phyloP scores from a whole-genome alignment of 768 basidiomycete species.

The Cyclocybe aegerita region DNA sequence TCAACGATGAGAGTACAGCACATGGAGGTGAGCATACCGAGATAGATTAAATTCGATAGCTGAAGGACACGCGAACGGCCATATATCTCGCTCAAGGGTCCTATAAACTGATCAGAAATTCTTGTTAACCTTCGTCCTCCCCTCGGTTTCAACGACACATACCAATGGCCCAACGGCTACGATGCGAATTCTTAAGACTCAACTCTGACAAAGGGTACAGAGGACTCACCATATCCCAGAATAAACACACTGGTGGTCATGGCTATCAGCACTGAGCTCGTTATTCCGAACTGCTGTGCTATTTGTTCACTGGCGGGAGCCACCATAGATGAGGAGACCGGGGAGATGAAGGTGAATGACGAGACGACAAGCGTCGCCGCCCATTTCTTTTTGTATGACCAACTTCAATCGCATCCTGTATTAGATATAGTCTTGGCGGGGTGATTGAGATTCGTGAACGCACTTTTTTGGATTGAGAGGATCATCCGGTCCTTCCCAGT shows the following conservation, averaged over 20 bases:
- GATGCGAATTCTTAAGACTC: not conserved
- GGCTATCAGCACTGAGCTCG: slow-evolving; percentile 43
- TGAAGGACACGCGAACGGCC: slow-evolving; percentile 66
- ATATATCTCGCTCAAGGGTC: slow-evolving; percentile 71
- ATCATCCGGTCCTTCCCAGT: slow-evolving; percentile 66
- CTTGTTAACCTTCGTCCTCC: not conserved
- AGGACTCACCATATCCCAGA: slow-evolving; percentile 52
- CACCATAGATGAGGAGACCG: slow-evolving; percentile 73
- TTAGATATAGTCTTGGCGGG: too few relatives aligned
- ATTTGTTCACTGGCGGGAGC: slow-evolving; percentile 61
- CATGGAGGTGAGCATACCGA: slow-evolving; percentile 38
- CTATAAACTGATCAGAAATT: slow-evolving; percentile 34
- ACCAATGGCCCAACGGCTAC: slow-evolving; percentile 54
- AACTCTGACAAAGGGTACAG: not conserved
- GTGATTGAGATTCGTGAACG: slow-evolving; percentile 4
- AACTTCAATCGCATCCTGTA: slow-evolving; percentile 43
- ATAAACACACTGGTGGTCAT: slow-evolving; percentile 58
- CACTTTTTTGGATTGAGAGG: slow-evolving; percentile 61
- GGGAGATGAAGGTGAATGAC: slow-evolving; percentile 65
- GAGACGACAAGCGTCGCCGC: slow-evolving; percentile 63
- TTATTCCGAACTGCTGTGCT: slow-evolving; percentile 54
- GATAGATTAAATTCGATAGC: slow-evolving; percentile 61
- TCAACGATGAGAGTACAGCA: not conserved
- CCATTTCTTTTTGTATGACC: slow-evolving; percentile 63
- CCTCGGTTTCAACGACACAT: slow-evolving; percentile 5